These are phyloP conservation scores for Pleurotus eryngii DNA, from an alignment of 768 basidiomycete species.

Conservation along the genomic window DNA sequence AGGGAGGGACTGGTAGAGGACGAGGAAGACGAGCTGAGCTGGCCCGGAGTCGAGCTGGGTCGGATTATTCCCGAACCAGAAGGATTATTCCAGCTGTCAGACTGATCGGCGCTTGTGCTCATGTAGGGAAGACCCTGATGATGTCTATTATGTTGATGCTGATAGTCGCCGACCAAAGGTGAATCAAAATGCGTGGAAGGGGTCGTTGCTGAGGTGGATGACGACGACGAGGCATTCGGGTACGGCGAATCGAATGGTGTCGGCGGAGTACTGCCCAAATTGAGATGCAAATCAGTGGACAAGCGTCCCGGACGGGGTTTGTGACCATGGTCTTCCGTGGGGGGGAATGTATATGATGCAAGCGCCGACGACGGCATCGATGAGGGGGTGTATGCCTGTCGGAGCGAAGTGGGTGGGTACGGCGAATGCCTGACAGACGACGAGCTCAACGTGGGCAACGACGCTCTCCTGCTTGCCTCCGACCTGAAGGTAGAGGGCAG, in stretches of 20 bases:
- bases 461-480: conserved; percentile 54
- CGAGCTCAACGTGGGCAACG: conserved; percentile 57
- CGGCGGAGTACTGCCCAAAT: conserved; percentile 36
- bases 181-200: conserved; percentile 45
- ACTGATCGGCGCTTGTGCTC: conserved; percentile 27
- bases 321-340: conserved; percentile 37
- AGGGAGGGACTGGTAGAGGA: conserved; percentile 29
- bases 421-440: conserved; percentile 54
- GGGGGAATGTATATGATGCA: conserved; percentile 55
- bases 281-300: conserved; percentile 42
- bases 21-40: conserved; percentile 23
- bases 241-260: conserved; percentile 51
- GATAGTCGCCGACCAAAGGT: conserved; percentile 44
- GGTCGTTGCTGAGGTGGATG: conserved; percentile 44
- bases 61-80: conserved; percentile 60
- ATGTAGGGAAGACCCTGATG: conserved; percentile 36
- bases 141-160: conserved; percentile 40
- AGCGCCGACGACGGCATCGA: conserved; percentile 33
- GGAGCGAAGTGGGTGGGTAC: conserved; percentile 47
- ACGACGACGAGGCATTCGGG: conserved; percentile 48
- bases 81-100: conserved; percentile 48
- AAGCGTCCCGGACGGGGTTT: conserved; percentile 45
- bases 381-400: conserved; percentile 43
- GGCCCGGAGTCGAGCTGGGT: conserved; percentile 64
- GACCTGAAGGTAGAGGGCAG: conserved; percentile 34